Evolutionary conservation across 176 grass and related monocot species (phyloP).

Genomic region (bread wheat (Triticum aestivum)): DNA sequence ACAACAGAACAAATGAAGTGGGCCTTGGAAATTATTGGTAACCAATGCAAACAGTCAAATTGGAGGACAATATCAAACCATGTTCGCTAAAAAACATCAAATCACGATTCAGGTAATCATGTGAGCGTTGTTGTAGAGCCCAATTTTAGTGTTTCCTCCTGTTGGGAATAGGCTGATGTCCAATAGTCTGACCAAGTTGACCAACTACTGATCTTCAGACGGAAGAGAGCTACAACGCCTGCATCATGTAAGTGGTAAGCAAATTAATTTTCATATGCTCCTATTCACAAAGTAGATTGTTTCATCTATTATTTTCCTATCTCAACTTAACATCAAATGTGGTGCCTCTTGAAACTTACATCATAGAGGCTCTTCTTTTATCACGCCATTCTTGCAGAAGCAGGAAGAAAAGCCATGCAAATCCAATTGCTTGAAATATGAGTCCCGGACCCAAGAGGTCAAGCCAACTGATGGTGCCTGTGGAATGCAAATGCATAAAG

Average conservation of each 20-base stretch:
- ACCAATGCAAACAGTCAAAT: neutral
- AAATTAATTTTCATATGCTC: neutral
- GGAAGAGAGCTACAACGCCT: neutral
- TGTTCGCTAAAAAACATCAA: neutral
- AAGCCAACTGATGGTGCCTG: neutral
- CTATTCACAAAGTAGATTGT: neutral
- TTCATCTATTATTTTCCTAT: neutral
- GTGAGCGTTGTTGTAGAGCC: neutral
- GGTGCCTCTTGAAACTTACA: neutral
- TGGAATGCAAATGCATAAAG: neutral
- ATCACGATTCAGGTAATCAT: neutral
- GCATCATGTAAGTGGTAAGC: neutral
- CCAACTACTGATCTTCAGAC: neutral
- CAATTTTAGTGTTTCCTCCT: neutral
- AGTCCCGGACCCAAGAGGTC: neutral
- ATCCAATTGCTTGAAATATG: slow-evolving; percentile 7
- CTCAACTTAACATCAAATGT: neutral
- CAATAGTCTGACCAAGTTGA: neutral
- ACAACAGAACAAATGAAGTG: neutral
- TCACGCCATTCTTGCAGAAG: slow-evolving; percentile 23
- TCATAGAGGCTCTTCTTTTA: neutral
- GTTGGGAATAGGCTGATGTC: neutral
- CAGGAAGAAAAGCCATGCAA: slow-evolving; percentile 18
- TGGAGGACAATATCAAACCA: neutral
- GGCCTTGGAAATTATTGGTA: neutral